These are phyloP conservation scores for Teratosphaeria nubilosa DNA, from an alignment of 2,329 filamentous ascomycete species.

Conservation along the genomic window DNA sequence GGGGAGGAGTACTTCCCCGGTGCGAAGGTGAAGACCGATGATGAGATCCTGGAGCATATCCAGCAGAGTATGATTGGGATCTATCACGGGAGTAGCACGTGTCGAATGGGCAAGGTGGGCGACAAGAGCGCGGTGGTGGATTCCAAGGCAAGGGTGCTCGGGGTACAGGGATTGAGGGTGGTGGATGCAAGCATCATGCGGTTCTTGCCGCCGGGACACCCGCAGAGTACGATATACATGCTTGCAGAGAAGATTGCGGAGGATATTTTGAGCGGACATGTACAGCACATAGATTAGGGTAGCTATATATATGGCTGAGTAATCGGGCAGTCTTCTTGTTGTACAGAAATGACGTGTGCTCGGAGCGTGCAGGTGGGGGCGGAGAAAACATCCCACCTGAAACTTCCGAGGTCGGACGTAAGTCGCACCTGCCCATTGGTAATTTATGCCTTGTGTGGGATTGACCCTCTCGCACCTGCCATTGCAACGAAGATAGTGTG, in stretches of 20 bases:
- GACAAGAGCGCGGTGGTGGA: slow-evolving; percentile 49
- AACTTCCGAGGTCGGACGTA: background rate
- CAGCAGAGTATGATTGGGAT: slow-evolving; percentile 41
- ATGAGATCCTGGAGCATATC: slow-evolving; percentile 38
- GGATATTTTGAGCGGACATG: background rate
- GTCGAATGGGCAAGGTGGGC: slow-evolving; percentile 43
- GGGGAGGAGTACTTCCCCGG: slow-evolving; percentile 1
- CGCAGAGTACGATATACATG: slow-evolving; percentile 9
- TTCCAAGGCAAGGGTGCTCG: slow-evolving; percentile 46
- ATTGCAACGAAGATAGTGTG: background rate
- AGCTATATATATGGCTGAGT: background rate
- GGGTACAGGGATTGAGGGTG: slow-evolving; percentile 46
- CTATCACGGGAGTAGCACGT: slow-evolving; percentile 49
- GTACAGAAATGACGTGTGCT: no score
- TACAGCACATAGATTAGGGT: background rate
- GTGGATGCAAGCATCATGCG: slow-evolving; percentile 42
- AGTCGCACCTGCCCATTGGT: background rate
- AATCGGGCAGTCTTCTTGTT: background rate
- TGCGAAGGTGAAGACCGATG: slow-evolving; percentile 23
- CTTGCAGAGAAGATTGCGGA: slow-evolving; percentile 2
- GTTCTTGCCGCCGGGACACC: slow-evolving; percentile 11
- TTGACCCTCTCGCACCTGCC: background rate
- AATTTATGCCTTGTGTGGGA: background rate
- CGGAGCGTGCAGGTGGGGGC: background rate
- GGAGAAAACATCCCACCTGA: background rate